Base-by-base conservation (phyloP, 768 basidiomycete genomes). In the Phylloporus sp. region DNA sequence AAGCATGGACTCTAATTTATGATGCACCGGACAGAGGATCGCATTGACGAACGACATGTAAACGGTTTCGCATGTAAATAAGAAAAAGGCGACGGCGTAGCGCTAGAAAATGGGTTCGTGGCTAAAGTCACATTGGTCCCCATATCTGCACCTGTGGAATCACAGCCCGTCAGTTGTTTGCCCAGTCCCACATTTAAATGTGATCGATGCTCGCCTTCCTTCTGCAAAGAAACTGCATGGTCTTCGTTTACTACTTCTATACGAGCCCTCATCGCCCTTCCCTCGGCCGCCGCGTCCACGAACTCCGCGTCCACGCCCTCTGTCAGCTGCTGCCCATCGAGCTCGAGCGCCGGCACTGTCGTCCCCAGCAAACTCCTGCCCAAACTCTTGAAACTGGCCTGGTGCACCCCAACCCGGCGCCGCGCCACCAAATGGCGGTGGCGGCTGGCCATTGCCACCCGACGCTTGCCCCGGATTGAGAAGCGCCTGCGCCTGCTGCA, bases 211-310 rank as follows among this genome's bases (percentile, higher is more conserved):
- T 90, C 82, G 85, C 88, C 87, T 90, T 87, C 87, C 88, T 80
- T 81, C 78, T 73, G 80, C 79, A 79, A 82, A 90, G 76, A 90
- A 90, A 78, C 76, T 84, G 85, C 88, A 90, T 71, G 84, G 82
- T 82, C 79, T 82, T 82, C 83, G 80, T 81, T 82, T 88, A 79
- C 73, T 86, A 69, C 77, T 77, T 83, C 77, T 85, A 84, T 74
- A 79, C 55, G 78, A 81, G 50, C 76, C 77, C 35, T 78, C 78
- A 32, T 75, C 77, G 48, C 73, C 74, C 44, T 68, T 62, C 49
- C 79, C 77, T 39, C 83, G 68, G 46, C 82, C 80, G 44, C 59
- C 80, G 42, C 81, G 70, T 29, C 85, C 80, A 41, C 81, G 71
- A 35, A 76, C 73, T 42, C 81, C 76, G 42, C 81, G 71, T 36